Evolutionary conservation across 352 stramenopile species (phyloP).

Genomic region (Globisporangium cylindrosporum): DNA sequence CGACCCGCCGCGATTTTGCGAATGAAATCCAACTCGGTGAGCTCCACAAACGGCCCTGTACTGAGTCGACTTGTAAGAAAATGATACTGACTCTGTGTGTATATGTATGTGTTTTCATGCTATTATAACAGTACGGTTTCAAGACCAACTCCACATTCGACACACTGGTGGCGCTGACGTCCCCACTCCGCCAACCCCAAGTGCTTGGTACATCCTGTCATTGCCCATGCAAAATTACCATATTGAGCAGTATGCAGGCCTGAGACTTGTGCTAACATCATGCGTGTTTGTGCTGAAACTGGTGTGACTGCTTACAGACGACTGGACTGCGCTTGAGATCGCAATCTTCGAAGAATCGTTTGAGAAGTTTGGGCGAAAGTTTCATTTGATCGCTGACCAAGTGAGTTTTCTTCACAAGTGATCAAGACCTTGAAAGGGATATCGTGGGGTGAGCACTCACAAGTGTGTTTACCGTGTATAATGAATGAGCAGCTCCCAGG

Average conservation of each 20-base stretch:
- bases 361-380: conserved; percentile 73
- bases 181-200: conserved; percentile 60
- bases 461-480: neutral
- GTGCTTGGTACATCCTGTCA: conserved; percentile 49
- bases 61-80: neutral
- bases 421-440: conserved; percentile 33
- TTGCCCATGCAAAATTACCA: neutral
- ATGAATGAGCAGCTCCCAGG: conserved; percentile 39
- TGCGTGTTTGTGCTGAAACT: neutral
- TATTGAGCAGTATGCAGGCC: no score
- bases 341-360: conserved; percentile 77
- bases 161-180: conserved; percentile 55
- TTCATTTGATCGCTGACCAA: conserved; percentile 69
- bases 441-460: neutral
- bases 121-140: conserved; percentile 54
- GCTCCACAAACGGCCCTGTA: neutral
- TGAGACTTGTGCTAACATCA: neutral
- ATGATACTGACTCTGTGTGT: conserved; percentile 4
- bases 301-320: conserved; percentile 34
- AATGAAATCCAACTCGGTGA: conserved; percentile 63
- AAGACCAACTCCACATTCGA: conserved; percentile 69
- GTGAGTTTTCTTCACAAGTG: conserved; percentile 24
- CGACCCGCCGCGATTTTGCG: conserved; percentile 66
- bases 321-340: conserved; percentile 75
- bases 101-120: neutral